These are phyloP conservation scores for Daedaleopsis nitida DNA, from an alignment of 768 basidiomycete genomes.

Conservation along the genomic window DNA sequence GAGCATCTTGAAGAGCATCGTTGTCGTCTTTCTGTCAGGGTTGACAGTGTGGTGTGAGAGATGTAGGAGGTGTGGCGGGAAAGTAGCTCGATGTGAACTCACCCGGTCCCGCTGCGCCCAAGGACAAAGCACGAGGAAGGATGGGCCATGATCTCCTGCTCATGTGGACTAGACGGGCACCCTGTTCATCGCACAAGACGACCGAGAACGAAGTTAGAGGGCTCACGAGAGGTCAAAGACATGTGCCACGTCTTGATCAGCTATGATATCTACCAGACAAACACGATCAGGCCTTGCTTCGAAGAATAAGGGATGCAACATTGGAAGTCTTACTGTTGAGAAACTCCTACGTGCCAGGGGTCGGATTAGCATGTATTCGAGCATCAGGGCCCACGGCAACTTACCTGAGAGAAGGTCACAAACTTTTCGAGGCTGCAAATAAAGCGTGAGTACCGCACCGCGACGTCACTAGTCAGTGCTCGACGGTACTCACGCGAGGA, in stretches of 20 bases:
- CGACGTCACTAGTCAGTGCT: background rate
- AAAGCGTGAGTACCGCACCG: background rate
- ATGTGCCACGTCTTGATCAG: constrained; percentile 45
- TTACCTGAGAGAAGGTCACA: constrained; percentile 32
- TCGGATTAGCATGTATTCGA: too few relatives aligned
- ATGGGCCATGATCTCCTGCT: constrained; percentile 62
- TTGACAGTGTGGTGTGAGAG: background rate
- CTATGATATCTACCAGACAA: constrained; percentile 46
- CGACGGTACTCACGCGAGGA: constrained; percentile 49
- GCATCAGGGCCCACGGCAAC: background rate
- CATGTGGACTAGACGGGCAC: constrained; percentile 37
- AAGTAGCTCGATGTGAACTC: constrained; percentile 10
- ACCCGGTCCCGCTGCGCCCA: constrained; percentile 78
- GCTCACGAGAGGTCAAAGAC: constrained; percentile 37
- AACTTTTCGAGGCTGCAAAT: constrained; percentile 31
- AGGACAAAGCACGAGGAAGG: constrained; percentile 63
- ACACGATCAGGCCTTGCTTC: background rate
- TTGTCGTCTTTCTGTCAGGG: constrained; percentile 64
- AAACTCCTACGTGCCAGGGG: constrained; percentile 26
- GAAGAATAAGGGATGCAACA: background rate
- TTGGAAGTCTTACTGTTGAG: constrained; percentile 35
- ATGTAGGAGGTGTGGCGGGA: too few relatives aligned
- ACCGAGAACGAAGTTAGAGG: background rate
- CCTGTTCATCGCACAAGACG: background rate
- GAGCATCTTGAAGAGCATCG: constrained; percentile 78